Evolutionary conservation across 768 basidiomycete genomes (phyloP), one percentile per base, ranked within the genome.

Genomic region (Psilocybe subaeruginosa): DNA sequence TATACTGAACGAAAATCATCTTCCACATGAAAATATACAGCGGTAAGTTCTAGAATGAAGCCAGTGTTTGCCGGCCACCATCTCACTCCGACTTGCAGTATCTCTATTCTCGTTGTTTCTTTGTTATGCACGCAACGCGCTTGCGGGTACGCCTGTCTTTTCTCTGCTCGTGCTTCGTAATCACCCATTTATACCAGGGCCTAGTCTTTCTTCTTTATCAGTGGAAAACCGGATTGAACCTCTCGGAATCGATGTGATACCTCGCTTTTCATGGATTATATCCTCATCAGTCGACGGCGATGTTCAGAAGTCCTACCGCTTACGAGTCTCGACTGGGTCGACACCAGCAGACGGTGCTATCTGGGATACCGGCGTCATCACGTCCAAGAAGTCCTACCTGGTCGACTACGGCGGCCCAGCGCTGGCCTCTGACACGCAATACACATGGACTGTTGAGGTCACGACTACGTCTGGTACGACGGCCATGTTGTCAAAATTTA

Each of bases 181-280:
- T 23, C 23, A 43, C 4, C 4, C 8, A 12, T 8, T n/a, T 12
- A 16, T 43, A 12, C 2, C n/a, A 43, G 41, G 41, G 14, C 41
- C 41, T 3, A 43, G 14, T 14, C 54, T 63, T 9, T 59, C 57
- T 27, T 60, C 59, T 16, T 49, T 64, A 3, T 17, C 33, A 14
- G 70, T 73, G 7, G 70, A 71, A 58, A 71, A 68, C 55, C 56
- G 69, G 48, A 64, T 66, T 27, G 67, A 61, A 6, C 72, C 69
- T 5, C 41, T 71, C 1, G 70, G 70, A 3, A 64, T 71, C 30
- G 72, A 73, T 41, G 69, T 73, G 39, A 63, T 49, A 4, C 72
- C 72, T 17, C 68, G 70, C 11, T 73, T 73, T 56, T 71, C 72
- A 8, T 71, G 72, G 72, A 61, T 63, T 11, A 59, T 70, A n/a